Evolutionary conservation across 176 grass and related monocot species (phyloP), one percentile per base, ranked within the genome.

Genomic region (Aegilops longissima): DNA sequence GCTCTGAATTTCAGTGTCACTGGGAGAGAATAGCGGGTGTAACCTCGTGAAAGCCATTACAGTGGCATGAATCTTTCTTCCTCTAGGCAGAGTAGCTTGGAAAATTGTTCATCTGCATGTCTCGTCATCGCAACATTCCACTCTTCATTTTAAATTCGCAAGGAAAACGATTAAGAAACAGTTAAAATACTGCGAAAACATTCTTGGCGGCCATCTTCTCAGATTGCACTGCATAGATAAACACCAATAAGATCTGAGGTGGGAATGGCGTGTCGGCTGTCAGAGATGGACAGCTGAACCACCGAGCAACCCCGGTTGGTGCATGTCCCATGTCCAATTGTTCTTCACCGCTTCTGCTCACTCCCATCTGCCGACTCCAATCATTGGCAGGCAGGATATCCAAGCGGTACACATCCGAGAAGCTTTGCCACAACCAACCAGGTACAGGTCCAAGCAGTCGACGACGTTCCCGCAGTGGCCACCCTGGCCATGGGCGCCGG

Each of bases 201-300:
- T 77, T 86, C 33, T 16, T 20, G 24, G 23, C 35, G 17, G 4
- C 27, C 8, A 81, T 85, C 77, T 76, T 27, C 27, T 33, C 24
- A 56, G 25, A 89, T 35, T 25, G 69, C 77, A 3, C 59, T 61
- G 13, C 24, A 27, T 79, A 11, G 42, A 17, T 74, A 80, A 3
- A 61, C 23, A 49, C 21, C 70, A 58, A 58, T 20, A 0, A 1
- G 74, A 69, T 34, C 20, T 36, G 62, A 25, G 63, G 72, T 81
- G 68, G 78, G 88, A 81, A 90, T 77, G 42, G 56, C 17, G 45
- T n/a, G 16, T 18, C 51, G 51, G 77, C 51, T 88, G 86, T 88
- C 85, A 88, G 86, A 81, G 68, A 88, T 5, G 21, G 90, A 91
- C 86, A 71, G 69, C 77, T 54, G 85, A 88, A 91, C 89, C 44